Evolutionary conservation across 1,139 yeast species (phyloP).

Genomic region (Zygoascus meyerae): DNA sequence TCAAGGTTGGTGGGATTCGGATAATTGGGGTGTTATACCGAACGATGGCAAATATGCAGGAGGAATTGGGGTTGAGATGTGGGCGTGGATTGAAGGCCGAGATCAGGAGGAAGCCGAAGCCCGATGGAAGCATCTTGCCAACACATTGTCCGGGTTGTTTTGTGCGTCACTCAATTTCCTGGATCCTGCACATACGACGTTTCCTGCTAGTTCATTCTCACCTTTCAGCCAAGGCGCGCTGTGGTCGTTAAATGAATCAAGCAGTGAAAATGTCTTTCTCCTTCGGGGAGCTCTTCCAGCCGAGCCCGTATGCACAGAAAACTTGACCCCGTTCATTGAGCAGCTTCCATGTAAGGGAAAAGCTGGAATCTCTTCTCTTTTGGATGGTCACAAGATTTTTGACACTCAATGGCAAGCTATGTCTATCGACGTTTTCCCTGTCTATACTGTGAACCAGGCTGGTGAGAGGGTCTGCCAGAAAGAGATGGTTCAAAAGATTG

Average conservation of each 20-base stretch:
- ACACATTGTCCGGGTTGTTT: conserved; percentile 81
- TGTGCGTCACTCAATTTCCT: conserved; percentile 93
- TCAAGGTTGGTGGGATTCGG: conserved; percentile 95
- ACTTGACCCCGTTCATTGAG: conserved; percentile 87
- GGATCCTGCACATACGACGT: conserved; percentile 72
- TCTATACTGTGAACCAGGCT: conserved; percentile 31
- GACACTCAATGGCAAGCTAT: conserved; percentile 94
- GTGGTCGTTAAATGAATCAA: not conserved
- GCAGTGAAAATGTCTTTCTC: conserved; percentile 39
- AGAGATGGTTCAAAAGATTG: conserved; percentile 63
- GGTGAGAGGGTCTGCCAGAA: conserved; percentile 39
- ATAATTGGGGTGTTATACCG: conserved; percentile 82
- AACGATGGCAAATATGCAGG: conserved; percentile 67
- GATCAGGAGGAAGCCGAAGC: conserved; percentile 46
- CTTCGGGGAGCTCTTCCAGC: conserved; percentile 86
- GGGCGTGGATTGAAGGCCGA: conserved; percentile 76
- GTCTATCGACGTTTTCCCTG: conserved; percentile 77
- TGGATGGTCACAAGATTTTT: conserved; percentile 94
- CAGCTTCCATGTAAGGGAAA: conserved; percentile 89
- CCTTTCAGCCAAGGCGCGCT: conserved; percentile 23
- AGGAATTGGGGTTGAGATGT: conserved; percentile 92
- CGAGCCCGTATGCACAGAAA: conserved; percentile 96
- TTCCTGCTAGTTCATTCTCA: conserved; percentile 50
- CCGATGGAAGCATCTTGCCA: conserved; percentile 68
- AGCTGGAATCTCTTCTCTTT: conserved; percentile 76